Evolutionary conservation across 306 rosid species (phyloP).

Genomic region (Sechiopsis laciniata): DNA sequence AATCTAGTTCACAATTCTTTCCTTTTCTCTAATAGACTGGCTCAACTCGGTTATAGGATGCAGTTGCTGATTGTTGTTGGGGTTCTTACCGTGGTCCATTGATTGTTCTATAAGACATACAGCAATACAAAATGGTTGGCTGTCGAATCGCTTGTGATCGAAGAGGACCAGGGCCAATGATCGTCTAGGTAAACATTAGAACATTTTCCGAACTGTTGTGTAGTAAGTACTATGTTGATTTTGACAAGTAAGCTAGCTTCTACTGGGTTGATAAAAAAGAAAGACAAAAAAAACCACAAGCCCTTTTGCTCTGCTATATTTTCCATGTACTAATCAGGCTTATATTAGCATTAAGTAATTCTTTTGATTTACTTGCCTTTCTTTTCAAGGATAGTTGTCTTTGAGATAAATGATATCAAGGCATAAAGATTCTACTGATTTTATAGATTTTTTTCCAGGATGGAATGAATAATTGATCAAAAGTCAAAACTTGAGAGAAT

Average conservation of each 20-base stretch:
- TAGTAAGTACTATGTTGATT: constrained; percentile 16
- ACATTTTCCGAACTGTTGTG: constrained; percentile 13
- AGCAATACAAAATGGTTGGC: constrained; percentile 1
- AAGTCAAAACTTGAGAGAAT: too few relatives aligned
- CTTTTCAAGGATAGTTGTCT: not conserved
- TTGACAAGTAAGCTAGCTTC: constrained; percentile 4
- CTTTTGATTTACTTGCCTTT: not conserved
- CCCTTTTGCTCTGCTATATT: constrained; percentile 16
- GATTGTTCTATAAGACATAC: constrained; percentile 4
- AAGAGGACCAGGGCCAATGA: not conserved
- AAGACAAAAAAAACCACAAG: not conserved
- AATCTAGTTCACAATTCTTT: not conserved
- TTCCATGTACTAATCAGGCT: constrained; percentile 12
- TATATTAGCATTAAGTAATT: not conserved
- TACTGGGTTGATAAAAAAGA: not conserved
- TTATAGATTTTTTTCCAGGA: too few relatives aligned
- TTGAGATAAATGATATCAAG: too few relatives aligned
- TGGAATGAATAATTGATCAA: too few relatives aligned
- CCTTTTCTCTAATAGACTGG: not conserved
- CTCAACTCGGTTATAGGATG: not conserved
- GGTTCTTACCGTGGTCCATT: not conserved
- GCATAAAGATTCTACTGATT: too few relatives aligned
- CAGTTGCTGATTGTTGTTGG: constrained; percentile 2
- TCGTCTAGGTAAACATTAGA: constrained; percentile 7
- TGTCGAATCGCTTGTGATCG: not conserved